A percentile compares a stretch with the other conserved stretches of the same genome.
Conservation (phyloP, 306 rosid species). For the Lablab purpureus region DNA sequence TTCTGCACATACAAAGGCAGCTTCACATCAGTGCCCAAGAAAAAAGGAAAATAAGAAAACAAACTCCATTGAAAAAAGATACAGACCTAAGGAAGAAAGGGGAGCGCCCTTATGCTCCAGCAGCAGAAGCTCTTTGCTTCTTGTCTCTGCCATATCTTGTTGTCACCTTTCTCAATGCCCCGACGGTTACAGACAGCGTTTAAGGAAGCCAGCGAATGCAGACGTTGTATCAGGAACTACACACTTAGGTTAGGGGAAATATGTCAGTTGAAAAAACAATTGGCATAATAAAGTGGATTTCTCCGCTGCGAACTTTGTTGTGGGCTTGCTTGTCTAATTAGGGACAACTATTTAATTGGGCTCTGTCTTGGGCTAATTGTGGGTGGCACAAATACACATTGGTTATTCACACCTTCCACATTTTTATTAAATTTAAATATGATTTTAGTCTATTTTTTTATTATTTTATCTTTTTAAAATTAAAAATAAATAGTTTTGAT, state of each 20-base stretch:
- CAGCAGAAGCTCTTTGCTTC: constrained; percentile 83
- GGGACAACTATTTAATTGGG: too few relatives aligned
- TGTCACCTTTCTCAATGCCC: not conserved
- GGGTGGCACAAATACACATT: too few relatives aligned
- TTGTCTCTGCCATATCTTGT: constrained; percentile 59
- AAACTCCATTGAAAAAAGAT: not conserved
- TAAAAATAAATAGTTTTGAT: too few relatives aligned
- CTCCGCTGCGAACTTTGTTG: not conserved
- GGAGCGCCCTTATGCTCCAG: constrained; percentile 63
- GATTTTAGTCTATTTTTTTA: too few relatives aligned
- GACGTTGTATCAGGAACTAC: not conserved
- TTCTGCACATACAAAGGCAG: constrained; percentile 52
- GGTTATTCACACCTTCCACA: too few relatives aligned
- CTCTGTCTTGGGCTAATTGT: too few relatives aligned
- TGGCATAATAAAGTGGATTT: not conserved
- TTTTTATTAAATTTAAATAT: too few relatives aligned
- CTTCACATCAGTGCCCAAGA: not conserved
- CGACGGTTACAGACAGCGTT: not conserved
- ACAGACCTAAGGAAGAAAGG: constrained; percentile 62
- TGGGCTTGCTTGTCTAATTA: not conserved
- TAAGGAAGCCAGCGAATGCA: not conserved
- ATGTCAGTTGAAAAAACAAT: not conserved
- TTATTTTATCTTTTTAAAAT: too few relatives aligned
- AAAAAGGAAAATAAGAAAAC: not conserved
- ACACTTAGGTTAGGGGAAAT: not conserved